Conservation (phyloP, 345 rosid species). For the Gossypium arboreum region DNA sequence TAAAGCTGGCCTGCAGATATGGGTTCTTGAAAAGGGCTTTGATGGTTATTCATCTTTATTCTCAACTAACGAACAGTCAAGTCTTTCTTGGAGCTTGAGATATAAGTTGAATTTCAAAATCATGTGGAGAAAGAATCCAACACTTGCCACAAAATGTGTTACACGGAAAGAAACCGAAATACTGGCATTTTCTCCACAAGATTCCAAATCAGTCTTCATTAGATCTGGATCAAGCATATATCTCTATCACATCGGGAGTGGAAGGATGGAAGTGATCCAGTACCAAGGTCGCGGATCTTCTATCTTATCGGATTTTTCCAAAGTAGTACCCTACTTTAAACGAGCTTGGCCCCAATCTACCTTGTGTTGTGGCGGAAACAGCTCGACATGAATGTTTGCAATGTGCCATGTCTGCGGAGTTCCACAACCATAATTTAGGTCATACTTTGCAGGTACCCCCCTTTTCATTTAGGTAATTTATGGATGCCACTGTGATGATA, state of each 20-base stretch:
- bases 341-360: conserved; percentile 51
- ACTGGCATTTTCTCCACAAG: conserved; percentile 38
- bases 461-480: not conserved
- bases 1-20: conserved; percentile 44
- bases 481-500: not conserved
- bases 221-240: conserved; percentile 44
- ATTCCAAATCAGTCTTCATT: conserved; percentile 38
- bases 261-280: conserved; percentile 34
- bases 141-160: conserved; percentile 20
- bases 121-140: conserved; percentile 49
- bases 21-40: conserved; percentile 42
- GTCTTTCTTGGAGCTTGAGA: conserved; percentile 35
- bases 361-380: conserved; percentile 5
- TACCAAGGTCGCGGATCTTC: conserved; percentile 49
- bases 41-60: conserved; percentile 5
- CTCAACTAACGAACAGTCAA: conserved; percentile 7
- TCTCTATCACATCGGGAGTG: conserved; percentile 18
- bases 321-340: conserved; percentile 48
- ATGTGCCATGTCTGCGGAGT: not conserved
- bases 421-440: not conserved
- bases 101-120: conserved; percentile 41
- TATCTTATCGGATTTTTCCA: conserved; percentile 46
- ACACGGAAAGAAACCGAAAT: conserved; percentile 49
- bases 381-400: not conserved
- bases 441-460: not conserved